Evolutionary conservation across 164 flowering plant genomes (phyloP).

Genomic region (Berberis thunbergii): DNA sequence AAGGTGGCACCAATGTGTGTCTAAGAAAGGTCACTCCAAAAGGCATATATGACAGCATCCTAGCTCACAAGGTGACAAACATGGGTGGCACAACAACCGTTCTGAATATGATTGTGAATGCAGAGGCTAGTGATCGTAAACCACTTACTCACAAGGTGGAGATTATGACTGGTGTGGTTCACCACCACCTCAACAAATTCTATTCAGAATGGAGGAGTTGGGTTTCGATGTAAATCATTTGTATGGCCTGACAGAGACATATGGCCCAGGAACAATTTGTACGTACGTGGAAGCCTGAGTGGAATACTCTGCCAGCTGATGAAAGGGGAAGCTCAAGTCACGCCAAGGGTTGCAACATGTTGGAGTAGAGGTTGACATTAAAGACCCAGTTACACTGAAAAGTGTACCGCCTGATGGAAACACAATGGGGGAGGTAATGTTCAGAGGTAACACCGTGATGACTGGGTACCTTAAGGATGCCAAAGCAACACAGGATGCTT

Average conservation of each 20-base stretch:
- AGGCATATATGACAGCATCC: slow-evolving; percentile 39
- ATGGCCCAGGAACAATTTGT: slow-evolving; percentile 44
- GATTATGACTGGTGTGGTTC: slow-evolving; percentile 48
- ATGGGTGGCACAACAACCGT: slow-evolving; percentile 73
- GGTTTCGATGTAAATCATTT: slow-evolving; percentile 41
- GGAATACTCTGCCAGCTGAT: slow-evolving; percentile 20
- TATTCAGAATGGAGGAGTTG: slow-evolving; percentile 29
- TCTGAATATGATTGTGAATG: slow-evolving; percentile 45
- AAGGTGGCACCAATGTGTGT: slow-evolving; percentile 73
- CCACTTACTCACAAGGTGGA: slow-evolving; percentile 30
- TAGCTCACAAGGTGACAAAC: slow-evolving; percentile 56
- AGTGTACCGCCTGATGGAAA: slow-evolving; percentile 55
- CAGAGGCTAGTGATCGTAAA: slow-evolving; percentile 16
- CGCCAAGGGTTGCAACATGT: slow-evolving; percentile 30
- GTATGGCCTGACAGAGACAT: slow-evolving; percentile 74
- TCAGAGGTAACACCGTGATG: slow-evolving; percentile 68
- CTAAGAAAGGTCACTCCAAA: slow-evolving; percentile 36
- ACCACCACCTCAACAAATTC: slow-evolving; percentile 26
- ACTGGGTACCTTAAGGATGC: slow-evolving; percentile 45
- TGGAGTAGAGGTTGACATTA: slow-evolving; percentile 48
- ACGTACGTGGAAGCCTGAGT: slow-evolving; percentile 37
- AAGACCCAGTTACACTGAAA: slow-evolving; percentile 44
- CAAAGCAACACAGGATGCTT: slow-evolving; percentile 38
- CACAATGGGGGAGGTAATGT: slow-evolving; percentile 71
- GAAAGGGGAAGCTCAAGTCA: slow-evolving; percentile 17